Base-by-base conservation (phyloP, 805 yeast species). In the Cyberlindnera saturnus region DNA sequence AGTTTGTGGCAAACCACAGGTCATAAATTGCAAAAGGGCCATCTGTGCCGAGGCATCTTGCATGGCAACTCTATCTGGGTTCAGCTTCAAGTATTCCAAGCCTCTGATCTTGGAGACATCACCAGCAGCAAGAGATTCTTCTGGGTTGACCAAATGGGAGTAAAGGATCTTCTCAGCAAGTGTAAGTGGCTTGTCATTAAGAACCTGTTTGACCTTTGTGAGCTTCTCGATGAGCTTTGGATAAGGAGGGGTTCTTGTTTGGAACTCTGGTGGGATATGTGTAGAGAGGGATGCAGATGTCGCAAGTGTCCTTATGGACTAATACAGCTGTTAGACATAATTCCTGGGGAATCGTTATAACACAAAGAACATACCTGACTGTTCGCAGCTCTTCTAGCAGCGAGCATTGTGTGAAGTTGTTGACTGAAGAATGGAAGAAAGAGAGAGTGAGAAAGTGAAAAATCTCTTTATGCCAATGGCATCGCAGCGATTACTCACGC, bases 11-110 rank as follows among this genome's bases (percentile, higher is more conserved):
- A 91, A 79, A 32, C 96, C 95, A 52, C 96, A 91, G 42, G 97
- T 88, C 96, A 93, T 93, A 71, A 93, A 93, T 70, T 93, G 99
- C 56, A 93, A 73, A 54, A 93, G 73, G n/a, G 99, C 99, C 87
- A 91, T 93, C 70, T 93, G 99, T 16, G 99, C 99, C 29, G 96
- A 86, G n/a, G 99, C 99, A 74, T 93, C 99, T 73, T 93, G 99
- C 95, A 95, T 91, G 23, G 99, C 99, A 38, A 93, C 98, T 64
- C 99, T 81, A 64, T 93, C 99, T 19, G 99, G 99, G 63, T 86
- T 80, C 57, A 93, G 76, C 72, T 93, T 93, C 64, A 93, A 76
- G 69, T 93, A 93, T 41, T 90, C 80, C 39, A 81, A 72, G 54
- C 99, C 99, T 69, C 99, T 80, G 50, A 83, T 68, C 53, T 76